Evolutionary conservation across 1,284 basidiomycete genomes (phyloP), one percentile per base, ranked within the genome.

Genomic region (Sutorius eximius): DNA sequence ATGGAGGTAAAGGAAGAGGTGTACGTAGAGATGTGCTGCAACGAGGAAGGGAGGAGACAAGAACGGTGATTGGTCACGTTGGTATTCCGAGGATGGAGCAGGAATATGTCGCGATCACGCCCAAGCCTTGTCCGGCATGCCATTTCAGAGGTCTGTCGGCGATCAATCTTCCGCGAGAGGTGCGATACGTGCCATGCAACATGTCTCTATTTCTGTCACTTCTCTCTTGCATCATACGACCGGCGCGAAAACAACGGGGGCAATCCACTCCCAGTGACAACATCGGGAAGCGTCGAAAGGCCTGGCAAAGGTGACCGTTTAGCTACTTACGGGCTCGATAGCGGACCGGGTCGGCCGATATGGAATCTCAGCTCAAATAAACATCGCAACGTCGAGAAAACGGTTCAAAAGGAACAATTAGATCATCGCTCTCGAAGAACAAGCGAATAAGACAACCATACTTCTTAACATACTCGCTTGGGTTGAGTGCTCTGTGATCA

Each of bases 121-220:
- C 50, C 42, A 55, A 64, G 43, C 45, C 27, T 32, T 37, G 38
- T 50, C 49, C 61, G 54, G 63, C 52, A 60, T 27, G 52, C 50
- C 41, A 57, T 51, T 41, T 43, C 20, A 45, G 47, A 30, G 46
- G 46, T 29, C 51, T 55, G 57, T 52, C 53, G 52, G 54, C 53
- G 42, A 68, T 67, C 59, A 47, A 57, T 54, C 58, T 71, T 69
- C 68, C 58, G 48, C 22, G 45, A 64, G 69, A 64, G 67, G 53
- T 47, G 52, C 48, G 11, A 36, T 44, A 29, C 33, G 41, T 47
- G 51, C 55, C 53, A 55, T 58, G 42, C 45, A 36, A 36, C 46
- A 51, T 53, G 59, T 67, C 64, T 69, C 61, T 56, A 70, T 67
- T 59, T 56, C 33, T 37, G 57, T 56, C 32, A 10, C 68, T 67